Evolutionary conservation across 78 protist species (phyloP), one percentile per base, ranked within the genome.

Genomic region (Emiliania huxleyi): DNA sequence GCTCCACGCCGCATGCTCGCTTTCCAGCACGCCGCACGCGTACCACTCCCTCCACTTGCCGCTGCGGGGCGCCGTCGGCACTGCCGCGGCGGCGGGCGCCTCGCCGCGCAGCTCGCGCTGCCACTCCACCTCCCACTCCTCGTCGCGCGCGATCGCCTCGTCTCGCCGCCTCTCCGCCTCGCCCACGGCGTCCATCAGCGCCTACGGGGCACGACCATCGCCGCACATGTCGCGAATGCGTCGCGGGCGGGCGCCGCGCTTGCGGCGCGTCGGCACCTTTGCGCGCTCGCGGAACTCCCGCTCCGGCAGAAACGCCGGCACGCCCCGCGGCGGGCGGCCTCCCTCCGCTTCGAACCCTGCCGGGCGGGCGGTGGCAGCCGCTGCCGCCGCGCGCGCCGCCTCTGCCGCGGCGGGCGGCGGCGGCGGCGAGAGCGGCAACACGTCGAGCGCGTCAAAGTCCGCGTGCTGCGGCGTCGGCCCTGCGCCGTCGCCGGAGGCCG

Each of bases 161-260:
- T 62, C 11, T 21, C 37, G 33, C 33, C 3, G 75, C 75, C 75
- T 8, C 75, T 62, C 75, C 29, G n/a, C 8, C 23, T 62, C 75
- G 75, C 75, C 75, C 75, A 62, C 23, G 29, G 75, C 75, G 33
- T 62, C 75, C 75, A 62, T 62, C 75, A 62, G 75, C 75, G 75
- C 75, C 23, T 26, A 3, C n/a, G n/a, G n/a, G n/a, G n/a, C n/a
- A n/a, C n/a, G n/a, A n/a, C n/a, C n/a, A n/a, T n/a, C n/a, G n/a
- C n/a, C n/a, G n/a, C n/a, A n/a, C n/a, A n/a, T n/a, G n/a, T n/a
- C 71, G 71, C 12, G 71, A 56, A 6, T 6, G 71, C 71, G 71
- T 56, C 26, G 71, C 6, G 71, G 33, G 21, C 33, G 33, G 71
- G 33, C 33, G n/a, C n/a, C n/a, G n/a, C n/a, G n/a, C n/a, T n/a